Base-by-base conservation (phyloP, 2,329 filamentous ascomycete genomes). In the Kalmusia sp. region DNA sequence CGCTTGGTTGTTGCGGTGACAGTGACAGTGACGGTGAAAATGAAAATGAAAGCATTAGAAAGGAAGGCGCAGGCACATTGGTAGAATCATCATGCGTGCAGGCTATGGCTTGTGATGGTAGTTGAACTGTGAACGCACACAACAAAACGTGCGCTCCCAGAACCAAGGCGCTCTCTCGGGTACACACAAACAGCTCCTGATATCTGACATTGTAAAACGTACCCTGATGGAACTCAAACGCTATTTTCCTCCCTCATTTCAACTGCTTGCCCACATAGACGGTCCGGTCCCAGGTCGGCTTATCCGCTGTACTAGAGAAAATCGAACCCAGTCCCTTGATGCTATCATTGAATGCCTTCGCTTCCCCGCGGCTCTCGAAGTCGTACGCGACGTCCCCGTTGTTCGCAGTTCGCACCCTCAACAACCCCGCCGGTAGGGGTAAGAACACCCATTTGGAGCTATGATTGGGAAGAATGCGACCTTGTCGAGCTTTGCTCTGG, bases 401-500 rank as follows among this genome's bases (percentile, higher is more conserved):
- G 9, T 41, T 39, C 14, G 63, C 60, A 3, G 61, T 64, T 2
- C 61, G 34, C 15, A 65, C 63, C 21, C 62, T 45, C 22, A 62
- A 19, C 17, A 64, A 49, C 3, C 61, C 63, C 4, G 55, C 46
- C 6, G 63, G 64, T 55, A 65, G 51, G 2, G 63, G 63, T 4
- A 67, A 49, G 34, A 58, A 65, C 3, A 67, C 61, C 58, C 61
- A 64, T 28, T 39, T 44, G n/a, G 49, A 45, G 25, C 47, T 47
- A 21, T 57, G 53, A 27, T 49, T 41, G 11, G 45, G 31, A 3
- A 65, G 31, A 14, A 63, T 61, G 30, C 61, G 59, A 33, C 61
- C 64, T 44, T 68, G 58, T 4, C 49, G 54, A 45, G 57, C 62
- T 50, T 54, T 54, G 5, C 56, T 38, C 52, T 66, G 62, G 56